These are phyloP conservation scores for Talaromyces adpressus DNA, from an alignment of 495 filamentous ascomycete species.

Conservation along the genomic window DNA sequence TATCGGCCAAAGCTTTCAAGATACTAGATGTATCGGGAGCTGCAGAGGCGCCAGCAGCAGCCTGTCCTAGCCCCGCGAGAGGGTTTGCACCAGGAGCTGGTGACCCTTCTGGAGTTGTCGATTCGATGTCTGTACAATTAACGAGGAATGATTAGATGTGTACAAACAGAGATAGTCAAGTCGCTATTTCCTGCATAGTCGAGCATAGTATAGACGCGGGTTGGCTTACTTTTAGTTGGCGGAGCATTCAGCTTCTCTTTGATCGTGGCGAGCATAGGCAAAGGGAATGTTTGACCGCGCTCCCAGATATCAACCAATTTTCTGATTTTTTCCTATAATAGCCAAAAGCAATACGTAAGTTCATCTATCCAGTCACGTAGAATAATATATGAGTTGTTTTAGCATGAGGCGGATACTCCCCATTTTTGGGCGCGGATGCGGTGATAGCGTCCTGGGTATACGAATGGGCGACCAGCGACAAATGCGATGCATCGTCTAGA, in stretches of 20 bases:
- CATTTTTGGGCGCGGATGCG: background rate
- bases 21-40: slow-evolving; percentile 63
- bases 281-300: slow-evolving; percentile 84
- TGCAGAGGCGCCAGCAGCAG: slow-evolving; percentile 26
- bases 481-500: background rate
- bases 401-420: background rate
- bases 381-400: background rate
- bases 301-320: slow-evolving; percentile 99
- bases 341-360: slow-evolving; percentile 44
- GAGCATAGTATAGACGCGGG: background rate
- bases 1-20: slow-evolving; percentile 75
- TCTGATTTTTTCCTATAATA: slow-evolving; percentile 83
- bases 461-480: background rate
- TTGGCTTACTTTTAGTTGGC: slow-evolving; percentile 57
- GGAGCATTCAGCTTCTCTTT: slow-evolving; percentile 71
- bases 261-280: slow-evolving; percentile 73
- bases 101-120: slow-evolving; percentile 74
- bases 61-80: slow-evolving; percentile 9
- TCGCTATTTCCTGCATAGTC: background rate
- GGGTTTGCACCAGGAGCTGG: slow-evolving; percentile 54
- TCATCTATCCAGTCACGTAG: slow-evolving; percentile 30
- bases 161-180: background rate
- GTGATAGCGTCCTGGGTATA: background rate
- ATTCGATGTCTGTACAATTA: slow-evolving; percentile 44
- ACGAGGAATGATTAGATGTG: slow-evolving; percentile 7